A percentile compares a stretch with the other conserved stretches of the same genome.
Conservation (phyloP, 148 eudicot genomes). For the Chenopodium suecicum region DNA sequence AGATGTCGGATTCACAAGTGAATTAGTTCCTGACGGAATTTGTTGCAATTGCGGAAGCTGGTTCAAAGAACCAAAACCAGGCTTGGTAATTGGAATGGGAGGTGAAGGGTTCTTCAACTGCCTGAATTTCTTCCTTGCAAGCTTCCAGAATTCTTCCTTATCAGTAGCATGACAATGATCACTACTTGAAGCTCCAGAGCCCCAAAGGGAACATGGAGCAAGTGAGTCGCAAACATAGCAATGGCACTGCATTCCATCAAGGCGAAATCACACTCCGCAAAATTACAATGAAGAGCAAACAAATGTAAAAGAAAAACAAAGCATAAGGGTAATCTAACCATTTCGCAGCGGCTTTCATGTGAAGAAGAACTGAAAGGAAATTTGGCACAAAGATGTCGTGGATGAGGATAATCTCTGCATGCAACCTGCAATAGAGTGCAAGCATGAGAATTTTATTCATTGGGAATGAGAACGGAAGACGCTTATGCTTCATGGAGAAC, state of each 20-base stretch:
- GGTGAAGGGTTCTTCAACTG: slow-evolving; percentile 31
- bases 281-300: not conserved
- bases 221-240: slow-evolving; percentile 91
- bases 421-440: slow-evolving; percentile 62
- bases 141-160: slow-evolving; percentile 60
- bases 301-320: not conserved
- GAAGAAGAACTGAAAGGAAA: slow-evolving; percentile 67
- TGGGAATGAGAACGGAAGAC: not conserved
- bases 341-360: slow-evolving; percentile 59
- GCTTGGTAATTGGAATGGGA: slow-evolving; percentile 26
- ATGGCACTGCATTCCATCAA: slow-evolving; percentile 70
- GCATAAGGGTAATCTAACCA: slow-evolving; percentile 36
- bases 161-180: slow-evolving; percentile 91
- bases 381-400: slow-evolving; percentile 89
- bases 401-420: slow-evolving; percentile 94
- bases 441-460: not conserved
- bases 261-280: slow-evolving; percentile 3
- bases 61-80: slow-evolving; percentile 21
- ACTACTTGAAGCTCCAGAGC: slow-evolving; percentile 42
- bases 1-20: slow-evolving; percentile 16
- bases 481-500: not conserved
- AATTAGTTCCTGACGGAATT: slow-evolving; percentile 5
- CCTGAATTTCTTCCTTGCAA: slow-evolving; percentile 42
- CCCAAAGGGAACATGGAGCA: slow-evolving; percentile 86
- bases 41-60: slow-evolving; percentile 11